Evolutionary conservation across 495 filamentous ascomycete genomes (phyloP).

Genomic region (Podospora pseudocomata): DNA sequence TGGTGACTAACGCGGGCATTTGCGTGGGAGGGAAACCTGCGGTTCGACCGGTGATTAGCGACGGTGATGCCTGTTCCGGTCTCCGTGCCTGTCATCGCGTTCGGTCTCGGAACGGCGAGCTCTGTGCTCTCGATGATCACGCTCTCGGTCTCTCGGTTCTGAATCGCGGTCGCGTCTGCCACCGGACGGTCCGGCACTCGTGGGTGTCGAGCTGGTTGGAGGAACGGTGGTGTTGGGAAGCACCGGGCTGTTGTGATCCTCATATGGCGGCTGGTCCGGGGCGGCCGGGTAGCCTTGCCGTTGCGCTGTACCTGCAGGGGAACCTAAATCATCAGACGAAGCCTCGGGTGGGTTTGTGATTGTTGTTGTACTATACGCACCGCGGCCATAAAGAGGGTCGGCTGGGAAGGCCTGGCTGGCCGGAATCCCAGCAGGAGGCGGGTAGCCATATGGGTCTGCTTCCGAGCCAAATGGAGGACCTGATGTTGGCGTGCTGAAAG

Average conservation of each 20-base stretch:
- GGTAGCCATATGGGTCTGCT: slow-evolving; percentile 33
- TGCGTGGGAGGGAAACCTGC: slow-evolving; percentile 11
- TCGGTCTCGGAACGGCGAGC: slow-evolving; percentile 17
- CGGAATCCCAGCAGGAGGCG: slow-evolving; percentile 30
- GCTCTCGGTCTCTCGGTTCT: slow-evolving; percentile 38
- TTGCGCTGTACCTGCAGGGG: slow-evolving; percentile 46
- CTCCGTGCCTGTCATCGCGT: slow-evolving; percentile 30
- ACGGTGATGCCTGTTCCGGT: slow-evolving; percentile 29
- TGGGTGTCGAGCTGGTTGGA: slow-evolving; percentile 22
- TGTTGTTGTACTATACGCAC: slow-evolving; percentile 36
- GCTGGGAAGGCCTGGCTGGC: slow-evolving; percentile 36
- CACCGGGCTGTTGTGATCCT: slow-evolving; percentile 23
- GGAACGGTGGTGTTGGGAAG: slow-evolving; percentile 18
- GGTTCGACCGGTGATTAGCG: slow-evolving; percentile 22
- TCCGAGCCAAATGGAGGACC: slow-evolving; percentile 27
- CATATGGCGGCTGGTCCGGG: slow-evolving; percentile 29
- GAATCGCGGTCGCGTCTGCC: slow-evolving; percentile 40
- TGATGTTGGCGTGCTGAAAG: slow-evolving; percentile 16
- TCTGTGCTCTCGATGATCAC: slow-evolving; percentile 21
- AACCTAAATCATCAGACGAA: slow-evolving; percentile 52
- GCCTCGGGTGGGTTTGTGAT: slow-evolving; percentile 26
- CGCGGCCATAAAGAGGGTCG: slow-evolving; percentile 52
- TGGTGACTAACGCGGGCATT: neutral
- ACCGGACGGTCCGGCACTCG: slow-evolving; percentile 31
- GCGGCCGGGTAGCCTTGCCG: slow-evolving; percentile 35